A percentile compares a stretch with the other conserved stretches of the same genome.
Conservation (phyloP, 176 grass and related monocot genomes). For the Aegilops bicornis region DNA sequence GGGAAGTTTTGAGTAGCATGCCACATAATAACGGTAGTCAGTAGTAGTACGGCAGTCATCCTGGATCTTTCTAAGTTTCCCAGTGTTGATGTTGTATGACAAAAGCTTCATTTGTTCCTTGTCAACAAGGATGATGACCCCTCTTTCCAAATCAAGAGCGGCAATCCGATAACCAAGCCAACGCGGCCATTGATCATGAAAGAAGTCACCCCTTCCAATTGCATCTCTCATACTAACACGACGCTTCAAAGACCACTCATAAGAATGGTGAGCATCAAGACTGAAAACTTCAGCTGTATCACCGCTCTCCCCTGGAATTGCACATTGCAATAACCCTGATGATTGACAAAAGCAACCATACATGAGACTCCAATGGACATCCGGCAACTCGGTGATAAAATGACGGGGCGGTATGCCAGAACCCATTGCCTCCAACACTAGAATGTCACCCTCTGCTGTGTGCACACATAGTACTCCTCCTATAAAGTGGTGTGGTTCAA, state of each 20-base stretch:
- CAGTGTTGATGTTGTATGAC: background rate
- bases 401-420: background rate
- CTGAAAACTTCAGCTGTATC: background rate
- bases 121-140: background rate
- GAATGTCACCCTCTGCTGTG: background rate
- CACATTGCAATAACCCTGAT: background rate
- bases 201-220: background rate
- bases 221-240: background rate
- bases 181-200: rapidly evolving
- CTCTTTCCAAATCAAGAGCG: background rate
- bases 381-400: background rate
- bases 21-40: background rate
- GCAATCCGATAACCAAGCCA: background rate
- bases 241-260: background rate
- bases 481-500: background rate
- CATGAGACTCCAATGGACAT: too few species aligned
- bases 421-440: background rate
- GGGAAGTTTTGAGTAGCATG: background rate
- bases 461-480: background rate
- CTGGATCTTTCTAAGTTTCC: background rate
- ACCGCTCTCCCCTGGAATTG: background rate
- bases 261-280: background rate
- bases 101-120: background rate
- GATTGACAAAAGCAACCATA: background rate
- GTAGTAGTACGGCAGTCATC: background rate